phyloP scores from a whole-genome alignment of 148 eudicot genomes.

The Heliamphora exappendiculata region DNA sequence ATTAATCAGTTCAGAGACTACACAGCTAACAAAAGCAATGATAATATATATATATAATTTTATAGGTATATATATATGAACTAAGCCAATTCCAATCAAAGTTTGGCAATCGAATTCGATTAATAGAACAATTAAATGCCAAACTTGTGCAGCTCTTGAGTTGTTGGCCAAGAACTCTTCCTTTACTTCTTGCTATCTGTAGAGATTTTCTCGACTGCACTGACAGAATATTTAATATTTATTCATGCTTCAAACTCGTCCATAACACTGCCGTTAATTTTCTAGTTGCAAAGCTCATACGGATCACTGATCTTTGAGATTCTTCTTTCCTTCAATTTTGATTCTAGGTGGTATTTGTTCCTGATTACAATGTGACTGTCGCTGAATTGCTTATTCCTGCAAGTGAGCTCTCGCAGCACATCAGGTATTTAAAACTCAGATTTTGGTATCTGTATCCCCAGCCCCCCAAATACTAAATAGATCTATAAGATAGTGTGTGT shows the following conservation, averaged over 20 bases:
- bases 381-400: constrained; percentile 93
- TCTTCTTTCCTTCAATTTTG: constrained; percentile 13
- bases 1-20: neutral
- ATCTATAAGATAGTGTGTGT: neutral
- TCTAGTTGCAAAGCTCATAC: neutral
- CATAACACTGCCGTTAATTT: neutral
- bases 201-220: neutral
- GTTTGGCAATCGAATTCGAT: neutral
- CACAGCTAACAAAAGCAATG: neutral
- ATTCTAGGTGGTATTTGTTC: constrained; percentile 80
- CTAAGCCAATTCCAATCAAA: neutral
- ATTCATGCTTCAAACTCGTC: neutral
- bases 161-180: neutral
- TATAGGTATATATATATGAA: neutral
- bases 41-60: neutral
- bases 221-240: neutral
- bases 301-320: constrained; percentile 4
- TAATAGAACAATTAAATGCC: neutral
- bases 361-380: constrained; percentile 95
- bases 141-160: neutral
- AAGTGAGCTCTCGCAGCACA: constrained; percentile 93
- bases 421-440: constrained; percentile 48
- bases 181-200: neutral
- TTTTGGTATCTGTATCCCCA: no score
- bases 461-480: no score